Base-by-base conservation (phyloP, 1,139 yeast genomes). In the Maudiozyma humilis region DNA sequence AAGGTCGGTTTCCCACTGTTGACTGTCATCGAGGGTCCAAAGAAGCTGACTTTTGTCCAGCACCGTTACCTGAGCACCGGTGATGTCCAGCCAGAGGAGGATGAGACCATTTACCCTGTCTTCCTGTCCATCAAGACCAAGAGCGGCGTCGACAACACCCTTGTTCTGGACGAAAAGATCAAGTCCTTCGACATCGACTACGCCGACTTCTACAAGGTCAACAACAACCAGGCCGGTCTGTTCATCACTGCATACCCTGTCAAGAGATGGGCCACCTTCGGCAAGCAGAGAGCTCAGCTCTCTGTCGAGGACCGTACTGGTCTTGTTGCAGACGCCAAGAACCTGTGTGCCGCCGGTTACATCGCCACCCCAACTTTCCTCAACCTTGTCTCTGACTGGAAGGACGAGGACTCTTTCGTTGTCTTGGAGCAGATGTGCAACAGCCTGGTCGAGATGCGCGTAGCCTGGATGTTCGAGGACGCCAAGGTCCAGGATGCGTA, bases 281-380 rank as follows among this genome's bases (percentile, higher is more conserved):
- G 91, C 47, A 64, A 73, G 53, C 87, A 86, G 44, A 88, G 87
- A 48, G 84, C 86, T 20, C 68, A 75, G 52, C 72, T 86, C 52
- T 73, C 88, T 12, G 86, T 82, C 42, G 89, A 83, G 63, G 95
- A 86, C 63, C 79, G 93, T 64, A 82, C 84, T 45, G 94, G 94
- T 46, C 75, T 86, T 52, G 84, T 86, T 42, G 87, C 93, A 23
- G 95, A 86, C 67, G 84, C 87, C 25, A 80, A 76, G 45, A 76
- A 89, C 10, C 73, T 85, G 52, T 76, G 89, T 2, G 67, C 79
- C 15, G 76, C 88, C 40, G 95, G 95, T 17, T 80, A 77, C 61
- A 76, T 82, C 50, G 70, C 80, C 45, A 79, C 93, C 29, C 70
- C 79, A 8, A 78, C 73, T 55, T 73, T 84, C 56, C 73, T 85